Base-by-base conservation (phyloP, 331 rosid species). In the Telfairia occidentalis region DNA sequence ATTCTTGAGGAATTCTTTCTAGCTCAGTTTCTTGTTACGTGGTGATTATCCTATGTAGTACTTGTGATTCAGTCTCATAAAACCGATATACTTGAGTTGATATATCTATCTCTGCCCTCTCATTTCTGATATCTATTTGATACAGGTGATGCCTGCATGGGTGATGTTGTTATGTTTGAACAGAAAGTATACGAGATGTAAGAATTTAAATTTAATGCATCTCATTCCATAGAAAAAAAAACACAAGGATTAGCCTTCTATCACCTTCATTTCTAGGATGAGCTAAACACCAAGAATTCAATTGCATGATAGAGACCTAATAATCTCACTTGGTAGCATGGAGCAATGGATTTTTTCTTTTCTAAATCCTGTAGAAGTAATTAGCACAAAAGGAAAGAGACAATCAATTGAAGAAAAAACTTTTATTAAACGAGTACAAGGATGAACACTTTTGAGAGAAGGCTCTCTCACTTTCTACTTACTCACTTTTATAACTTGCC, bases 121-220 rank as follows among this genome's bases (percentile, higher is more conserved):
- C 26, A 9, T 57, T 35, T 29, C 16, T 19, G 16, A 61, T 13
- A 18, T 65, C 30, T 77, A 57, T 43, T 49, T 50, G 74, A 49
- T 86, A 85, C 91, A 93, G 98, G 98, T 58, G 97, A 93, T 84
- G 98, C 98, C 57, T 90, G 98, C 85, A 84, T 87, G 2, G 91
- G 95, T n/a, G 98, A 94, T 85, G 83, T 91, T 81, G 97, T 94
- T 76, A 82, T 89, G 87, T 94, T 91, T 73, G 96, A 94, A 88
- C 97, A 91, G 71, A 88, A 91, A 73, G 95, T 94, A 42, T 89
- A 89, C 66, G 95, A 89, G 75, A 91, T 83, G 96, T 94, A 88
- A 88, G 97, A 10, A 42, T 65, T 72, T 46, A 1, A 29, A 50
- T 40, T 65, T 42, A 76, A 66, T 52, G 49, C 9, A 18, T 16